A percentile compares a stretch with the other conserved stretches of the same genome.
phyloP scores from a whole-genome alignment of 176 grass and related monocot genomes.

The Urochloa ruziziensis region DNA sequence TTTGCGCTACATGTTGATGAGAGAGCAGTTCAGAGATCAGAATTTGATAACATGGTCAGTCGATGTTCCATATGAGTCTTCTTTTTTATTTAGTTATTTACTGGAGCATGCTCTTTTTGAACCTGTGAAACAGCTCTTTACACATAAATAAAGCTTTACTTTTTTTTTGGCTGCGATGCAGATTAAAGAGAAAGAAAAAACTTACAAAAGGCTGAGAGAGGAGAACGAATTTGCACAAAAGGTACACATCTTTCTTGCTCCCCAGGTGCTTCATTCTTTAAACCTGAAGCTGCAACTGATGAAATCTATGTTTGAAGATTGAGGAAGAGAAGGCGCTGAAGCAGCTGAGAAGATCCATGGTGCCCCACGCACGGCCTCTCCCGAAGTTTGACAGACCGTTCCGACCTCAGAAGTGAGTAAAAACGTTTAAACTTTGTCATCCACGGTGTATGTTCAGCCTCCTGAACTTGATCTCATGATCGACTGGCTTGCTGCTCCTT shows the following conservation, averaged over 20 bases:
- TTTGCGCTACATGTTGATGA: slow-evolving; percentile 75
- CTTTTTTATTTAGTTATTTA: not conserved
- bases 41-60: slow-evolving; percentile 79
- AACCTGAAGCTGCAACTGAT: not conserved
- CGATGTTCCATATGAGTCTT: not conserved
- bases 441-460: not conserved
- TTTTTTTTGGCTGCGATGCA: slow-evolving; percentile 22
- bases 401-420: slow-evolving; percentile 67
- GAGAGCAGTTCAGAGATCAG: slow-evolving; percentile 76
- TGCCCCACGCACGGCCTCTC: slow-evolving; percentile 78
- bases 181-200: slow-evolving; percentile 85
- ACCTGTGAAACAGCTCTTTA: not conserved
- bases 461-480: slow-evolving; percentile 7
- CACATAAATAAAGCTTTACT: not conserved
- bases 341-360: slow-evolving; percentile 83
- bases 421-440: not conserved
- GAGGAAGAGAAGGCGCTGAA: slow-evolving; percentile 97
- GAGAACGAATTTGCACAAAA: slow-evolving; percentile 77
- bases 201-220: slow-evolving; percentile 82
- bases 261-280: not conserved
- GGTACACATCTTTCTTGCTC: slow-evolving; percentile 30
- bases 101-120: not conserved
- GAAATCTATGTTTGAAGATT: slow-evolving; percentile 50
- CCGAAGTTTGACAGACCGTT: slow-evolving; percentile 90
- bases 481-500: not conserved